Evolutionary conservation across 2,329 filamentous ascomycete species (phyloP), one percentile per base, ranked within the genome.

Genomic region (Plenodomus lindquistii): DNA sequence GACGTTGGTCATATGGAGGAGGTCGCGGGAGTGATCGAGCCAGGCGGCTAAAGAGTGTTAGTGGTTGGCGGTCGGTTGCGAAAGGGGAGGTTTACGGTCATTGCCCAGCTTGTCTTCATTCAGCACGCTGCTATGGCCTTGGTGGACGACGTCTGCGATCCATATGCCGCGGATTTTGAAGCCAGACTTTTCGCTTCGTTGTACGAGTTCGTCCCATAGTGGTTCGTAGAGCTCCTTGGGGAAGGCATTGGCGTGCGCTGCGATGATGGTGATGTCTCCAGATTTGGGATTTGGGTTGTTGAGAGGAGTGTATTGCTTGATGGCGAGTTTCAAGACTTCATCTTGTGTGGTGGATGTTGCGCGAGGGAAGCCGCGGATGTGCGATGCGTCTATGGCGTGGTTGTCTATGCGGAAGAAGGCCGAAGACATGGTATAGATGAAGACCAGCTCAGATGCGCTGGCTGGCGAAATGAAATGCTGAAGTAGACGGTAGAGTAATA

Each of bases 151-250:
- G 74, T 97, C 93, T 53, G 90, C 86, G 61, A 96, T 94, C 88
- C 89, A 96, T 60, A 97, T 92, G 53, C 83, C 79, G 48, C 90
- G 83, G 61, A 97, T 89, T 2, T 81, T 79, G 60, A 95, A 83
- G 16, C 84, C 85, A 46, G 79, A 76, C 13, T 73, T 67, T 56
- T 81, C 80, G 5, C 85, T 76, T 16, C 79, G 75, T 16, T 78
- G 73, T 59, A 88, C 77, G 1, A 97, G 77, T 42, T 96, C 90
- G 50, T 93, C 89, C 88, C 91, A 97, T 0, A 97, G 77, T 0
- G 93, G 89, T 64, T 97, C 92, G 67, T 97, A 97, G 2, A 97
- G 74, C 77, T 97, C 93, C 88, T 97, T 97, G 10, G 90, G 88
- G 59, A 97, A 96, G 10, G 87, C 93, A 75, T 97, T 97, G 41